Evolutionary conservation across 805 yeast species (phyloP), one percentile per base, ranked within the genome.

Genomic region (Candida andamanensis): DNA sequence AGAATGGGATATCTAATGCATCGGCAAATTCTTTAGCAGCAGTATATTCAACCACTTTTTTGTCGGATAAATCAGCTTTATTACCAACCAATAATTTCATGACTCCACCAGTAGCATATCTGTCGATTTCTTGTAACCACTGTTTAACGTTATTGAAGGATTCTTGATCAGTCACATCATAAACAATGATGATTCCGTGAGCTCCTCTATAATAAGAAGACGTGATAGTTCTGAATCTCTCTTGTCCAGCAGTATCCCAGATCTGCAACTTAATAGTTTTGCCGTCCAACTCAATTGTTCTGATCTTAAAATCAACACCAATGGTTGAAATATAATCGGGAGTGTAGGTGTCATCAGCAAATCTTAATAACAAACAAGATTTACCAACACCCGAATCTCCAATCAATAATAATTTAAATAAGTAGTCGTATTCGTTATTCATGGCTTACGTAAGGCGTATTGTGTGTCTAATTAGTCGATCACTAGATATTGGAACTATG

Each of bases 201-300:
- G 97, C 96, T 36, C 98, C 98, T 60, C 98, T 82, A 71, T 90
- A 90, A 68, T 90, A 90, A 11, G 96, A 85, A 10, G 96, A 85
- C 9, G 97, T 92, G 65, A 90, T 90, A 31, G 98, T 92, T 66
- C 97, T 80, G 69, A 92, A 92, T 50, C 98, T 73, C 63, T 92
- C 98, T 69, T 92, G 98, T 28, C 98, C 98, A 9, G 97, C 98
- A 35, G 98, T 92, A 58, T 92, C 98, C 98, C 98, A 92, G 56
- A 92, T 90, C 68, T 92, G 98, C 55, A 92, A 75, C 67, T 92
- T 92, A 58, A 92, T 92, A 33, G 95, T 85, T 70, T 92, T 92
- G 45, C 97, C 97, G 50, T 92, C 97, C 40, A 92, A 72, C 57
- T 92, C 97, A 35, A 84, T 82, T 30, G 92, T 84, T 67, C 87